Percentiles rank a stretch among this genome's conserved stretches.
Conservation (phyloP, 257 asterid genomes). For the Knoxia roxburghii region DNA sequence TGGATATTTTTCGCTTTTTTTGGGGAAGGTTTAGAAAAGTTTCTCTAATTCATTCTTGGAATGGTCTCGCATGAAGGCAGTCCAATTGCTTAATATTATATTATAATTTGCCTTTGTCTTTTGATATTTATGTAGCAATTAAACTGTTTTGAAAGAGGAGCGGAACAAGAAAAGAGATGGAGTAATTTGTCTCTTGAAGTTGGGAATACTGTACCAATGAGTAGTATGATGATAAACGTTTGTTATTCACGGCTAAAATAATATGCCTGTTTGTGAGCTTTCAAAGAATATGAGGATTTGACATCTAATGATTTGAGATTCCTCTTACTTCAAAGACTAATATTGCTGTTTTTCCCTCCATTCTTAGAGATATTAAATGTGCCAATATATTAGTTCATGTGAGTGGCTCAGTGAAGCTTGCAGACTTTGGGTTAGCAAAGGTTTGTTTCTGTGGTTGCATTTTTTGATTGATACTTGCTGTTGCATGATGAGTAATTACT, state of each 20-base stretch:
- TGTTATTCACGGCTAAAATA: not conserved
- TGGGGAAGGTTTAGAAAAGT: not conserved
- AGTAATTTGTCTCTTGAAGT: not conserved
- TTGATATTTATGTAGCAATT: not conserved
- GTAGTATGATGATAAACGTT: not conserved
- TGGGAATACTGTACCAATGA: not conserved
- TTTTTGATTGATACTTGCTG: not conserved
- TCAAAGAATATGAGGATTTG: not conserved
- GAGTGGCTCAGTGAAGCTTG: constrained; percentile 87
- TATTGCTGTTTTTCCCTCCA: constrained; percentile 15
- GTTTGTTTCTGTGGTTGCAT: constrained; percentile 26
- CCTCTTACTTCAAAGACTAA: not conserved
- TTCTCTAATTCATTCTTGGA: not conserved
- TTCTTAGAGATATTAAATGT: constrained; percentile 84
- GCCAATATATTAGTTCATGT: constrained; percentile 91
- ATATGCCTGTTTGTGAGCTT: not conserved
- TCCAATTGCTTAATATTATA: not conserved
- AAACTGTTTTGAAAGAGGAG: not conserved
- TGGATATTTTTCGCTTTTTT: not conserved
- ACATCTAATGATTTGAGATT: not conserved
- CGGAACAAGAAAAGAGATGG: not conserved
- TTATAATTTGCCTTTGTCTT: not conserved
- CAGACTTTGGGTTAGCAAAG: constrained; percentile 99
- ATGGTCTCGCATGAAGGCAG: constrained; percentile 1
- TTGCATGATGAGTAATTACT: constrained; percentile 17